Evolutionary conservation across 2,329 filamentous ascomycete species (phyloP).

Genomic region (Claviceps capensis): DNA sequence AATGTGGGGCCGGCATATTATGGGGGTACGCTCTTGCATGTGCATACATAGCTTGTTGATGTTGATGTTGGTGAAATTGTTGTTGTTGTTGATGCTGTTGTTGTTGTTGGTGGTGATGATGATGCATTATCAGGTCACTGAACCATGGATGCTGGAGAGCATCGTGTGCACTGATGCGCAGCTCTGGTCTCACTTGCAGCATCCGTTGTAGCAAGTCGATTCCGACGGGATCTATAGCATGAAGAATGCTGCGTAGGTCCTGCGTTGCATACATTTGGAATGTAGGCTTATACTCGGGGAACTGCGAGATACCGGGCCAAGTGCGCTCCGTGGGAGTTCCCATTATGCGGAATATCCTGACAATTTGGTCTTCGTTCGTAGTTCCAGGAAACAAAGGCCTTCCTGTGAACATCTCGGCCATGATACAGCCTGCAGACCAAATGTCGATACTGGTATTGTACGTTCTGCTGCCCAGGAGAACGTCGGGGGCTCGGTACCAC

Average conservation of each 20-base stretch:
- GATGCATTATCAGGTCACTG: constrained; percentile 50
- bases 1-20: constrained; percentile 24
- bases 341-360: constrained; percentile 98
- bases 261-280: constrained; percentile 93
- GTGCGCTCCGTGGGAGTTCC: constrained; percentile 89
- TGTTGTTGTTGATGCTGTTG: constrained; percentile 24
- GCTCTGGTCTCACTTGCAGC: constrained; percentile 84
- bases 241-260: constrained; percentile 73
- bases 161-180: constrained; percentile 76
- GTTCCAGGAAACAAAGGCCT: constrained; percentile 92
- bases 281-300: constrained; percentile 94
- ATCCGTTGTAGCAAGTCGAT: constrained; percentile 80
- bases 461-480: constrained; percentile 81
- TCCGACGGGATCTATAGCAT: constrained; percentile 76
- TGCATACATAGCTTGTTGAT: constrained; percentile 24
- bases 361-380: constrained; percentile 93
- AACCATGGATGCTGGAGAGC: constrained; percentile 92
- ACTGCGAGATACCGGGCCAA: constrained; percentile 89
- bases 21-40: constrained; percentile 28
- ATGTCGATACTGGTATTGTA: constrained; percentile 99
- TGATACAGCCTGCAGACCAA: constrained; percentile 98
- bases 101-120: constrained; percentile 31
- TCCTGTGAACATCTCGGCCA: constrained; percentile 99
- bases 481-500: constrained; percentile 95
- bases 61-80: constrained; percentile 15